Evolutionary conservation across 2,329 filamentous ascomycete species (phyloP), one percentile per base, ranked within the genome.

Genomic region (Neonectria hederae): DNA sequence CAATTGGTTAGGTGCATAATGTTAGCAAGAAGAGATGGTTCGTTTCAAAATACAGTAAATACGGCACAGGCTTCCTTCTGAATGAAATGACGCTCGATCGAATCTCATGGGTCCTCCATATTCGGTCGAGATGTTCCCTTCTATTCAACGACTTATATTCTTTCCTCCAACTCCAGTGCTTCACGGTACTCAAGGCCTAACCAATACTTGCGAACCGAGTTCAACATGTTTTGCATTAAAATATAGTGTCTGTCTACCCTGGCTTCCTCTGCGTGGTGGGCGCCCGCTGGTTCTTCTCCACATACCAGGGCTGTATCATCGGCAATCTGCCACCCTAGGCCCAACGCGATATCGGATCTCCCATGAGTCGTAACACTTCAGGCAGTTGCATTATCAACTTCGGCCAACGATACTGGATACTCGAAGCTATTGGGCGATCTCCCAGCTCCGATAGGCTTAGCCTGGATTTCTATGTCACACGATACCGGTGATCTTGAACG

Each of bases 301-400:
- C 56, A 9, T 5, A 10, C 38, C n/a, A 8, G 40, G 22, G 28
- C 13, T 32, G 48, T 24, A 19, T 46, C 26, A 40, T 59, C 56
- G 56, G 56, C 56, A 59, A 53, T 59, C 38, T 53, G 56, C 48
- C 56, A 59, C 40, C 56, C 40, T 22, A 19, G 5, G 14, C 14
- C 38, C 17, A n/a, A 6, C 14, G 38, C 48, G 40, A 59, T 53
- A 53, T 51, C 48, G 13, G 48, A 14, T 26, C 55, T 22, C 9
- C n/a, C 26, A 22, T 19, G 26, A 51, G 48, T 51, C 48, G 48
- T 6, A 30, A 30, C 8, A 10, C 28, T 32, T 21, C n/a, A 17
- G n/a, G 5, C 10, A 2, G n/a, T n/a, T 19, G 4, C n/a, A 21
- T 5, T 51, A 21, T 21, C 48, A 35, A 51, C 10, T 10, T 21